These are phyloP conservation scores for Mortierella sp. DNA, from an alignment of 371 early-diverging fungal species.

Conservation along the genomic window DNA sequence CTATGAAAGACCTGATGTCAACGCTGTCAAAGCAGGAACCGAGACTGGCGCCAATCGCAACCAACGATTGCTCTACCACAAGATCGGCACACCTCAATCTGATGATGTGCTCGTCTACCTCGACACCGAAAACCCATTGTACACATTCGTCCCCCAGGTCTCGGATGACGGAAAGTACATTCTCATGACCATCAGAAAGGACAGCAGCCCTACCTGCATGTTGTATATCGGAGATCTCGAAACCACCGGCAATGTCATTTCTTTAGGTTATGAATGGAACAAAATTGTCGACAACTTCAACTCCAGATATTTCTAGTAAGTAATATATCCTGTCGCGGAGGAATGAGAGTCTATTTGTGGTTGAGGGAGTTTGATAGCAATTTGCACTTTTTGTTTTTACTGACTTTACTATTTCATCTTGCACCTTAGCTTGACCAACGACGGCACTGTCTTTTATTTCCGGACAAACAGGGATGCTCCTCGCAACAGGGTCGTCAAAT, in stretches of 20 bases:
- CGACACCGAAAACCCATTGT: constrained; percentile 62
- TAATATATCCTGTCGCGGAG: neutral
- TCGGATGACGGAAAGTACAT: constrained; percentile 70
- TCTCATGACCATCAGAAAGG: constrained; percentile 55
- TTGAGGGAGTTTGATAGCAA: no score
- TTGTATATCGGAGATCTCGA: constrained; percentile 63
- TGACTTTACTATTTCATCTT: no score
- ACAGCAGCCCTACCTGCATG: constrained; percentile 64
- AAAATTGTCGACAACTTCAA: constrained; percentile 65
- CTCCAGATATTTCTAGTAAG: constrained; percentile 60
- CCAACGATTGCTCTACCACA: constrained; percentile 35
- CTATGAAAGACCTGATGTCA: no score
- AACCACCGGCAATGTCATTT: constrained; percentile 19
- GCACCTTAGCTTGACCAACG: constrained; percentile 62
- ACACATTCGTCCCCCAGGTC: constrained; percentile 40
- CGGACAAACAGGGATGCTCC: constrained; percentile 71
- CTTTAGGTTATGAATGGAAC: constrained; percentile 19
- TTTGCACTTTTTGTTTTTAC: no score
- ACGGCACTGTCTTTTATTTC: constrained; percentile 70
- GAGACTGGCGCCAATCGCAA: no score
- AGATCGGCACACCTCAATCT: constrained; percentile 64
- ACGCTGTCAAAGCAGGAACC: no score
- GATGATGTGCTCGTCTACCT: constrained; percentile 61
- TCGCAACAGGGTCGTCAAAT: constrained; percentile 65
- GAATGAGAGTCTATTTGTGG: no score